phyloP scores from a whole-genome alignment of 1,284 basidiomycete genomes.

The Sanguinoderma infundibulare region DNA sequence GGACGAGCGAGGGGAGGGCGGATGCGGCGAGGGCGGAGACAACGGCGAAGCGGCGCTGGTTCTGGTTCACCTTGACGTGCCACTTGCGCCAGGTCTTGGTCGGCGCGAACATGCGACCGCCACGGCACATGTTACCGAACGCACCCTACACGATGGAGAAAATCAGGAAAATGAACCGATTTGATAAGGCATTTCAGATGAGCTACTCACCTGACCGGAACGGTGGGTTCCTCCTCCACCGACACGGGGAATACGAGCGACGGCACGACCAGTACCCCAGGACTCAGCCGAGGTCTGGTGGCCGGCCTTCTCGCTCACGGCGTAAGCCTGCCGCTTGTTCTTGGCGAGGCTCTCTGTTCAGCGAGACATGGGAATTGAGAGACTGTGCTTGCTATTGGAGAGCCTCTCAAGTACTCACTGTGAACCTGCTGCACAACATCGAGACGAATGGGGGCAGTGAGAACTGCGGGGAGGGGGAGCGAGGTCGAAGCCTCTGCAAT shows the following conservation, averaged over 20 bases:
- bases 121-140: conserved; percentile 99
- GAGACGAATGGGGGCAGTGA: conserved; percentile 97
- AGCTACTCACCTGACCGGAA: conserved; percentile 81
- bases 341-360: conserved; percentile 93
- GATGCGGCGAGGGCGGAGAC: conserved; percentile 98
- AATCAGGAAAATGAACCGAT: background rate
- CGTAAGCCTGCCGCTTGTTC: conserved; percentile 98
- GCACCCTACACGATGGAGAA: conserved; percentile 67
- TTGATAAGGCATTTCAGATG: no score
- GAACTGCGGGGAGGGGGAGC: conserved; percentile 93
- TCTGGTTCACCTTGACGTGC: conserved; percentile 99
- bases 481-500: conserved; percentile 82
- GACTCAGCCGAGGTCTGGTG: conserved; percentile 99
- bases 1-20: conserved; percentile 96
- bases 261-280: conserved; percentile 99
- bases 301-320: conserved; percentile 97
- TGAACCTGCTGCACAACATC: conserved; percentile 99
- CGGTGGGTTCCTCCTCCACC: conserved; percentile 99
- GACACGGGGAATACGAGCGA: conserved; percentile 99
- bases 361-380: background rate
- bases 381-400: background rate
- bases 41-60: conserved; percentile 97
- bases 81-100: conserved; percentile 99
- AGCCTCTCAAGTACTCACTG: conserved; percentile 70
- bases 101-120: conserved; percentile 99